Percentiles rank a stretch among this genome's conserved stretches.
Evolutionary conservation across 2,329 filamentous ascomycete species (phyloP).

Genomic region (Emmonsiellopsis sp.): DNA sequence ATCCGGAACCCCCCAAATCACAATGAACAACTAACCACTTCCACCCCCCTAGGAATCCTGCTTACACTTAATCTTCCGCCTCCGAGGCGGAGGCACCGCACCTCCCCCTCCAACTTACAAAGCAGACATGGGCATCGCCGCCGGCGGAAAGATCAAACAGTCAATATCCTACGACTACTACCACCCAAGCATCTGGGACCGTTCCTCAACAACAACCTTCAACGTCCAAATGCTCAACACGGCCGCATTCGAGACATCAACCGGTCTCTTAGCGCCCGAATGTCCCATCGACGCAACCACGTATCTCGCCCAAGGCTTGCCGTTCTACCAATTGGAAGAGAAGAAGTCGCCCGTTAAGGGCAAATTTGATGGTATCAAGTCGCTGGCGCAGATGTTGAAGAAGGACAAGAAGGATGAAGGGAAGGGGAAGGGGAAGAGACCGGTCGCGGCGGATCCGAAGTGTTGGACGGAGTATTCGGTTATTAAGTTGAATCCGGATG

Average conservation of each 20-base stretch:
- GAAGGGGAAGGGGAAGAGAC: not conserved
- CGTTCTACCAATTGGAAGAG: constrained; percentile 30
- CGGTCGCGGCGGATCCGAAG: not conserved
- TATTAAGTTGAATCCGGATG: not conserved
- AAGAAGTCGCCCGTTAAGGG: not conserved
- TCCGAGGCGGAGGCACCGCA: constrained; percentile 10
- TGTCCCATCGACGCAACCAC: constrained; percentile 26
- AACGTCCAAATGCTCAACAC: constrained; percentile 17
- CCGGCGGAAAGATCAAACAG: constrained; percentile 36
- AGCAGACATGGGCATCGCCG: constrained; percentile 28
- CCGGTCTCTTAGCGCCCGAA: constrained; percentile 24
- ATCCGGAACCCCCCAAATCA: not conserved
- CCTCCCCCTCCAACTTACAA: not conserved
- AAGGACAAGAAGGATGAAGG: not conserved
- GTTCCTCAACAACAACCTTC: constrained; percentile 14
- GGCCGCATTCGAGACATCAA: constrained; percentile 18
- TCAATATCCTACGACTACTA: constrained; percentile 25
- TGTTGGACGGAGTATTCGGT: not conserved
- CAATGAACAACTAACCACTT: not conserved
- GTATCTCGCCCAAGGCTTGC: constrained; percentile 26
- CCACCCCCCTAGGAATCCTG: constrained; percentile 1
- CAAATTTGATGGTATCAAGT: not conserved
- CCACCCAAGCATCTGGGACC: constrained; percentile 22
- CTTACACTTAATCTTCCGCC: constrained; percentile 14
- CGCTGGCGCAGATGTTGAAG: not conserved